Evolutionary conservation across 2,329 filamentous ascomycete species (phyloP).

Genomic region (Fusarium sp.): DNA sequence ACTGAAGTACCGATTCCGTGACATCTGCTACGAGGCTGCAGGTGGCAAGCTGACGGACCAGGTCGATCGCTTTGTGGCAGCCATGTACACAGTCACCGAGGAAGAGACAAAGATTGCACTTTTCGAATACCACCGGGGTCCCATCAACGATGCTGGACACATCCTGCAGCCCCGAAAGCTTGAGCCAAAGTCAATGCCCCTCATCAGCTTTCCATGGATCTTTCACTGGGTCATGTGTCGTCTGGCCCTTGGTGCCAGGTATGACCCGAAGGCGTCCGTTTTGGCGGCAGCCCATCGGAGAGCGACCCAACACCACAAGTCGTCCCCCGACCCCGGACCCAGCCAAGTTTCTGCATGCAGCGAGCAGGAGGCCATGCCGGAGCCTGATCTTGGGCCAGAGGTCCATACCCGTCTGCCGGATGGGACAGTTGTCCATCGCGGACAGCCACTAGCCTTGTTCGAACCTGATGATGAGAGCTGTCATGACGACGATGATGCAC

Average conservation of each 20-base stretch:
- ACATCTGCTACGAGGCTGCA: conserved; percentile 69
- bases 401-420: conserved; percentile 29
- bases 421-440: conserved; percentile 32
- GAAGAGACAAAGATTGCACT: conserved; percentile 70
- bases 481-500: not conserved
- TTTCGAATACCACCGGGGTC: conserved; percentile 49
- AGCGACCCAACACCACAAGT: not conserved
- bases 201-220: conserved; percentile 95
- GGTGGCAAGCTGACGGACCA: conserved; percentile 64
- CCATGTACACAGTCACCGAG: conserved; percentile 86
- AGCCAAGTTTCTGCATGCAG: not conserved
- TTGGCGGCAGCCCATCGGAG: conserved; percentile 25
- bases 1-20: conserved; percentile 73
- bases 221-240: conserved; percentile 68
- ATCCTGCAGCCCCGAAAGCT: conserved; percentile 30
- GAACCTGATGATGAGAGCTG: conserved; percentile 9
- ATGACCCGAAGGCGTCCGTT: conserved; percentile 34
- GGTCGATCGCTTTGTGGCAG: conserved; percentile 77
- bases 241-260: conserved; percentile 43
- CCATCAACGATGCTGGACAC: conserved; percentile 48
- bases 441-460: conserved; percentile 34
- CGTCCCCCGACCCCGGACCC: not conserved
- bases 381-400: conserved; percentile 10
- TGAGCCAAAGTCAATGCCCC: conserved; percentile 66
- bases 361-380: not conserved